Evolutionary conservation across 1,139 yeast genomes (phyloP).

Genomic region (Geotrichum australiense): DNA sequence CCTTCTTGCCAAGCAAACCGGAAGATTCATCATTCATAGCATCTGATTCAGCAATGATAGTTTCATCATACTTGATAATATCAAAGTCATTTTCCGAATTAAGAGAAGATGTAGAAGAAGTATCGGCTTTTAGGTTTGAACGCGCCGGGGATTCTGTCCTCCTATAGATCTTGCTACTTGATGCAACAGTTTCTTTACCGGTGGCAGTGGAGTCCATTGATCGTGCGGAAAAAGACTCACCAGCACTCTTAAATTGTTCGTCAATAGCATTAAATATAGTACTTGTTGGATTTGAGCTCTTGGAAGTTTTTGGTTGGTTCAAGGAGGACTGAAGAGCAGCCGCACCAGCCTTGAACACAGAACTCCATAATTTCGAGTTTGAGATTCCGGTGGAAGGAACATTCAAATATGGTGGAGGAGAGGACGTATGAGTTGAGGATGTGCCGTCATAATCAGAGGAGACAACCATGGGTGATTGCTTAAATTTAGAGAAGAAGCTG

Average conservation of each 20-base stretch:
- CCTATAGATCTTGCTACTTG: not conserved
- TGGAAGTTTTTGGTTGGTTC: not conserved
- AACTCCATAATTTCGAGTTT: slow-evolving; percentile 13
- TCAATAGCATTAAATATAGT: slow-evolving; percentile 2
- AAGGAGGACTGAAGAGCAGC: slow-evolving; percentile 14
- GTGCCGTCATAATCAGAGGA: not conserved
- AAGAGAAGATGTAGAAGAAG: slow-evolving; percentile 13
- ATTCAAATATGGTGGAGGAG: not conserved
- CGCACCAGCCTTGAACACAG: slow-evolving; percentile 15
- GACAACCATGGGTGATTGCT: slow-evolving; percentile 15
- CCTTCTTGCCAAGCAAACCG: slow-evolving; percentile 1
- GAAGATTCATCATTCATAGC: slow-evolving; percentile 5
- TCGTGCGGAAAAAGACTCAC: slow-evolving; percentile 1
- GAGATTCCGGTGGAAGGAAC: slow-evolving; percentile 4
- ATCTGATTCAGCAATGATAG: slow-evolving; percentile 5
- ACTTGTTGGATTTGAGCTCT: not conserved
- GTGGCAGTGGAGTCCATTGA: not conserved
- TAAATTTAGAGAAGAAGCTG: slow-evolving; percentile 16
- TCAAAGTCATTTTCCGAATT: slow-evolving; percentile 13
- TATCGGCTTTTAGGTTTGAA: not conserved
- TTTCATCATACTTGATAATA: slow-evolving; percentile 14
- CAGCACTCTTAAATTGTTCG: slow-evolving; percentile 5
- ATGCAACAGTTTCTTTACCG: not conserved
- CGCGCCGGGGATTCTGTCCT: not conserved
- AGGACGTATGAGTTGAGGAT: not conserved